A percentile compares a stretch with the other conserved stretches of the same genome.
These are phyloP conservation scores for Phanerochaete carnosa DNA, from an alignment of 768 basidiomycete genomes.

Conservation along the genomic window DNA sequence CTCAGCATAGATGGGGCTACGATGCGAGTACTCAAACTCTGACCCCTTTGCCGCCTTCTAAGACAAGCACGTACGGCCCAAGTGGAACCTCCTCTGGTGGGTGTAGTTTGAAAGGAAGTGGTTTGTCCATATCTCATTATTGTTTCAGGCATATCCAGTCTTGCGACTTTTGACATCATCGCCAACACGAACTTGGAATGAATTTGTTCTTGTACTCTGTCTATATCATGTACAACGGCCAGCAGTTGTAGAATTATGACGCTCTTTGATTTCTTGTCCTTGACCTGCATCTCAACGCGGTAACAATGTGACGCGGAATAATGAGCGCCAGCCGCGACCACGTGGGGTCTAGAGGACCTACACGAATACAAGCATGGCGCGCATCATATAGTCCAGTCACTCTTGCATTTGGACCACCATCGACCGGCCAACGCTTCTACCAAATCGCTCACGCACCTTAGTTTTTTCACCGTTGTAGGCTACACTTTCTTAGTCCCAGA, in stretches of 20 bases:
- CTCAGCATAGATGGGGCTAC: constrained; percentile 48
- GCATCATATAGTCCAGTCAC: not conserved
- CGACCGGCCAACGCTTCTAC: no score
- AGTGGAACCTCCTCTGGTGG: not conserved
- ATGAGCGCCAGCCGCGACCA: constrained; percentile 6
- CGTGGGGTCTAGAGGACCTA: constrained; percentile 13
- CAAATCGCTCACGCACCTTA: not conserved
- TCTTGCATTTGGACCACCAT: not conserved
- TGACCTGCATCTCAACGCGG: not conserved
- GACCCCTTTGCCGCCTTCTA: constrained; percentile 28
- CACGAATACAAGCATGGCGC: constrained; percentile 6
- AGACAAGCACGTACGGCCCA: not conserved
- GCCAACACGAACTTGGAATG: constrained; percentile 5
- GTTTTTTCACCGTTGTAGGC: not conserved
- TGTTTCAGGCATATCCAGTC: constrained; percentile 2
- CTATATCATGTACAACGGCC: not conserved
- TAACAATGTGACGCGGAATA: not conserved
- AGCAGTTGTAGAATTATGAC: not conserved
- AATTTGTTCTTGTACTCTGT: not conserved
- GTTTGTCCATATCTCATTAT: not conserved
- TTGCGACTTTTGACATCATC: constrained; percentile 10
- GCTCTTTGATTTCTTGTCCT: not conserved
- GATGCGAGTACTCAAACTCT: constrained; percentile 45
- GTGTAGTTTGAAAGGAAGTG: no score
- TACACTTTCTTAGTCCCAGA: not conserved